These are phyloP conservation scores for Curvularia verruculosa DNA, from an alignment of 2,329 filamentous ascomycete species.

Conservation along the genomic window DNA sequence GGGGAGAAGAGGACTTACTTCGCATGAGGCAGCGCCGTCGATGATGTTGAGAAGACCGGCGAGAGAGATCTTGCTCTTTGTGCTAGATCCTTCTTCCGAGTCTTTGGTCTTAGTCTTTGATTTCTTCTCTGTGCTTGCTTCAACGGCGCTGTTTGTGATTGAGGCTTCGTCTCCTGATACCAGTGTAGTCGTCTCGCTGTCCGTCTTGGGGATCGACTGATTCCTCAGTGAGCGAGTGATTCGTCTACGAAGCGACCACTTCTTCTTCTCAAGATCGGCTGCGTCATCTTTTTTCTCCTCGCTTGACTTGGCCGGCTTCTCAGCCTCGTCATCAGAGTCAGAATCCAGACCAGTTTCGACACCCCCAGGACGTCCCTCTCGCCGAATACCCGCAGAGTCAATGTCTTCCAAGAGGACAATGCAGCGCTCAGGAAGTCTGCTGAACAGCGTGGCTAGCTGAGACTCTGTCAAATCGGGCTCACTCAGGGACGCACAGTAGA, in stretches of 20 bases:
- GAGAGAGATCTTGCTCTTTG: slow-evolving; percentile 67
- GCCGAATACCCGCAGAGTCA: slow-evolving; percentile 54
- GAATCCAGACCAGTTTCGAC: neutral
- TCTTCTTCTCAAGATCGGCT: neutral
- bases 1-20: too few species aligned
- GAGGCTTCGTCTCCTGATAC: slow-evolving; percentile 1
- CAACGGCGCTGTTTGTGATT: neutral
- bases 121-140: neutral
- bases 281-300: neutral
- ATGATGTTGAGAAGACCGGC: slow-evolving; percentile 83
- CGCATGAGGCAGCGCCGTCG: slow-evolving; percentile 79
- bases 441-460: slow-evolving; percentile 59
- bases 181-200: slow-evolving; percentile 9
- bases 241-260: slow-evolving; percentile 2
- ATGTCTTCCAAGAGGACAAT: slow-evolving; percentile 57
- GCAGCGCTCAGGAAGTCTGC: slow-evolving; percentile 51
- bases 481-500: slow-evolving; percentile 55
- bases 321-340: neutral
- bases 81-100: neutral
- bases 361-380: slow-evolving; percentile 28
- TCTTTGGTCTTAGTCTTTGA: neutral
- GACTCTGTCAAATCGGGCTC: slow-evolving; percentile 78
- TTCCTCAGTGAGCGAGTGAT: neutral
- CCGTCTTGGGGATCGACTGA: neutral
- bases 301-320: neutral